Evolutionary conservation across 257 asterid species (phyloP).

Genomic region (Solanum medicagineum): DNA sequence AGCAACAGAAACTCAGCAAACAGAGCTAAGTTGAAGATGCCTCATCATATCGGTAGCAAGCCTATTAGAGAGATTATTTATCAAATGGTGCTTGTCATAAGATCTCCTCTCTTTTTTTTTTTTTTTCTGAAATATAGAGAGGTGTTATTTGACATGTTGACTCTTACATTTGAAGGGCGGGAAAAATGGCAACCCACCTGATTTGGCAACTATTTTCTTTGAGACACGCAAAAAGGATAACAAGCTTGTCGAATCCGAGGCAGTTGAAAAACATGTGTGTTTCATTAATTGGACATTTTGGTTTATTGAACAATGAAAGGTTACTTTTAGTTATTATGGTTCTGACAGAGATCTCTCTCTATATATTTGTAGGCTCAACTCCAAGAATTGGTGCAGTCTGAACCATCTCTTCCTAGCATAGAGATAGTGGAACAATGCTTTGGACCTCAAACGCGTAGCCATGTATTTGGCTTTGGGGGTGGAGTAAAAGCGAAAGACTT

Average conservation of each 20-base stretch:
- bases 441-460: background rate
- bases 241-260: background rate
- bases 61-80: background rate
- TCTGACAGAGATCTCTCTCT: background rate
- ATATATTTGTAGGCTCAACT: background rate
- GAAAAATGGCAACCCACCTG: background rate
- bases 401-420: background rate
- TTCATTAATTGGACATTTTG: background rate
- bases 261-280: background rate
- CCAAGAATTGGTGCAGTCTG: background rate
- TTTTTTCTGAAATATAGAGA: background rate
- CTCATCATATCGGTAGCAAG: background rate
- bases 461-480: background rate
- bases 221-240: background rate
- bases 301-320: background rate
- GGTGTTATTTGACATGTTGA: background rate
- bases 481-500: background rate
- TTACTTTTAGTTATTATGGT: background rate
- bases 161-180: background rate
- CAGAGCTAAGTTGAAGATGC: background rate
- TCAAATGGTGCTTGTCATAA: background rate
- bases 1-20: background rate
- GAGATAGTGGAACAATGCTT: background rate
- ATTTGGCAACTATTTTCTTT: background rate
- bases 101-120: background rate